These are phyloP conservation scores for Jackrogersella minutella DNA, from an alignment of 495 filamentous ascomycete species.

Conservation along the genomic window DNA sequence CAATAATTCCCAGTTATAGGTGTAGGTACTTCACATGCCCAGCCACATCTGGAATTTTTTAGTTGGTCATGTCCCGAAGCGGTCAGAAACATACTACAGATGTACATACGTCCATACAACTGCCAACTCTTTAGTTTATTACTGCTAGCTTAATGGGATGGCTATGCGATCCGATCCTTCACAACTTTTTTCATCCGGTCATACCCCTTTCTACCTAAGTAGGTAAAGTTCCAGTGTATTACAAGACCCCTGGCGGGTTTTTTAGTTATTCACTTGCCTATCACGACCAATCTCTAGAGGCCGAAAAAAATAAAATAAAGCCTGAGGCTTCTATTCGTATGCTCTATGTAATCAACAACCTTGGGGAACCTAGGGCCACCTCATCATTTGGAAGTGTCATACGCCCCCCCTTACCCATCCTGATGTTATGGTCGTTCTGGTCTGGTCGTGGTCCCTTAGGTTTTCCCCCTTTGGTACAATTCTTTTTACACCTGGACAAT, in stretches of 20 bases:
- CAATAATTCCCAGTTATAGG: background rate
- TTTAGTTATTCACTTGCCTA: constrained; percentile 7
- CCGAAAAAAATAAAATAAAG: background rate
- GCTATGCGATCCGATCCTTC: constrained; percentile 38
- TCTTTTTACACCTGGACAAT: constrained; percentile 8
- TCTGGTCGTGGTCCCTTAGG: background rate
- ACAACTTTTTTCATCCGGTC: constrained; percentile 1
- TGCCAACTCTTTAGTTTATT: constrained; percentile 3
- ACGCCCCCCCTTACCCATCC: constrained; percentile 25
- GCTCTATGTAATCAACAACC: no score
- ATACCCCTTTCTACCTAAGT: constrained; percentile 4
- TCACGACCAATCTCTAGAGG: background rate
- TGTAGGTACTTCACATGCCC: constrained; percentile 1
- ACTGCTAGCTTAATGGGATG: background rate
- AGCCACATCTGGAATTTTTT: constrained; percentile 31
- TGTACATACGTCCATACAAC: no score
- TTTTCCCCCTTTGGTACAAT: constrained; percentile 23
- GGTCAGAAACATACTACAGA: constrained; percentile 1
- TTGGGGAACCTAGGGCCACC: constrained; percentile 24
- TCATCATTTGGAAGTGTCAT: constrained; percentile 32
- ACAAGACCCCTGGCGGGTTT: constrained; percentile 16
- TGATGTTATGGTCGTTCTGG: background rate
- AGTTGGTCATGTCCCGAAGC: constrained; percentile 11
- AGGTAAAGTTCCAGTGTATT: constrained; percentile 28
- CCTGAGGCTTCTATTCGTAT: background rate